Base-by-base conservation (phyloP, 75 land plant species). In the Selaginella moellendorffii region DNA sequence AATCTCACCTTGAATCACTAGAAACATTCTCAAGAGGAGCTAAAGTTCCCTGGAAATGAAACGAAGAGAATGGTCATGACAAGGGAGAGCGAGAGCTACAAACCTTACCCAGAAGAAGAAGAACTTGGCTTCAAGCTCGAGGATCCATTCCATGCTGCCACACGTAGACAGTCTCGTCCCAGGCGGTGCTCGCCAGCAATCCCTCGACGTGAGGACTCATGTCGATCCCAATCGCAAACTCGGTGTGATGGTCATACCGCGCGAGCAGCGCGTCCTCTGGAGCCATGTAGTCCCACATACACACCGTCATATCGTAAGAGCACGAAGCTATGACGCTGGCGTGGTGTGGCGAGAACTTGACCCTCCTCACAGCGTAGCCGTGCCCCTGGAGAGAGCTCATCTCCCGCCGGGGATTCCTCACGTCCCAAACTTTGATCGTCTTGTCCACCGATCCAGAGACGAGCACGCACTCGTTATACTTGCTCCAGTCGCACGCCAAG, bases 81-180 rank as follows among this genome's bases (percentile, higher is more conserved):
- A n/a, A n/a, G n/a, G n/a, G n/a, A n/a, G n/a, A n/a, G n/a, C n/a
- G n/a, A n/a, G n/a, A n/a, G n/a, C n/a, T n/a, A n/a, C n/a, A n/a
- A n/a, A n/a, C n/a, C n/a, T n/a, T n/a, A n/a, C n/a, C n/a, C n/a
- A n/a, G n/a, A n/a, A n/a, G n/a, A n/a, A n/a, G n/a, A n/a, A n/a
- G n/a, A n/a, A n/a, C n/a, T n/a, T n/a, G n/a, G n/a, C n/a, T n/a
- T 56, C 8, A 56, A 27, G 71, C 74, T 8, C 74, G 72, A 53
- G 98, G 96, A 42, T 93, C 96, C 54, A 80, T 81, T 5, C 96
- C 96, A 29, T 82, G 85, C 51, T 81, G 98, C 98, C 98, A 93
- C 12, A 93, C 96, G 68, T 81, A 93, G 8, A 88, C 87, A 52
- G 76, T 61, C 68, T 85, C 98, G 67, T 93, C 98, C 96, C 96